Evolutionary conservation across 495 filamentous ascomycete genomes (phyloP), one percentile per base, ranked within the genome.

Genomic region (Podospora appendiculata): DNA sequence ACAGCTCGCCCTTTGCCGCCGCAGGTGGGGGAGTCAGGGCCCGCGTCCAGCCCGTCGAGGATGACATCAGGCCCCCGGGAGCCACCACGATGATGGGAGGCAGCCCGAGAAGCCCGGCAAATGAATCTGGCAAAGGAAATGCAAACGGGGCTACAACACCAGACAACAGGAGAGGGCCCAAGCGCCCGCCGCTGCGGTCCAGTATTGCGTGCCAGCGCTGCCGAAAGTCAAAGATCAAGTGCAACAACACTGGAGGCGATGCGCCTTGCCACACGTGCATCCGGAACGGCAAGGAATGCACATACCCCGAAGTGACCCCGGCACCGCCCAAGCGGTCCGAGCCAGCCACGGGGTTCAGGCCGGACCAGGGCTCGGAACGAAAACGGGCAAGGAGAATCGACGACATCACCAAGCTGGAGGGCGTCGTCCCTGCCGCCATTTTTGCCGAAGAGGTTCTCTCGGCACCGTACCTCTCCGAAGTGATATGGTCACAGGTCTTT

Each of bases 171-270:
- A 77, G 71, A 59, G 71, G 73, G 36, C 52, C 38, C 41, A 78
- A 76, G 61, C 70, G 72, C 33, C 57, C 68, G 16, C 72, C 73
- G n/a, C 85, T 90, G 81, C 78, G 88, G 49, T 89, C 86, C 45
- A 87, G 84, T 56, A 89, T 92, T 56, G 88, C 88, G 55, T 92
- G 88, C 67, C 77, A 79, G 53, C 77, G 82, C 47, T 92, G 88
- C 71, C 80, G 87, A 50, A 83, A 85, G 63, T 87, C 83, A 66
- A 92, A 92, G 65, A 86, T 90, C 66, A 92, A 90, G 72, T 80
- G 77, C 66, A 83, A 89, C 71, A 95, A 95, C 69, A 76, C 74
- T 7, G 64, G 62, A 59, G 88, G 88, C 47, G 82, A 64, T 44
- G 35, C 81, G 16, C 84, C 80, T 18, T 95, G 89, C 70, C 82